These are phyloP conservation scores for Tolypocladium tropicale DNA, from an alignment of 2,329 filamentous ascomycete species.

Conservation along the genomic window DNA sequence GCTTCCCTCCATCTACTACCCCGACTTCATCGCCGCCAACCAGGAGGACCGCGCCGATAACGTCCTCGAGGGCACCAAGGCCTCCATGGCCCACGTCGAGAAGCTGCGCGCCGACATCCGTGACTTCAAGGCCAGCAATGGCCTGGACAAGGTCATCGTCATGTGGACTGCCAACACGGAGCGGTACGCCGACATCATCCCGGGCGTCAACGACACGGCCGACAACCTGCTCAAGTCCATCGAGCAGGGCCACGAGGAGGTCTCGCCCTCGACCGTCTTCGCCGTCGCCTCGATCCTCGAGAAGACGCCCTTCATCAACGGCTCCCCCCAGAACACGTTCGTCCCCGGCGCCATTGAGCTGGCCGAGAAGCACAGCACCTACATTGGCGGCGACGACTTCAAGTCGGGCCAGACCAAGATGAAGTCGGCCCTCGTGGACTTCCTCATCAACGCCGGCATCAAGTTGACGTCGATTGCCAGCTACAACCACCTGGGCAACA, in stretches of 20 bases:
- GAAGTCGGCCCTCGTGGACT: conserved; percentile 98
- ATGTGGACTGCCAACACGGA: conserved; percentile 99
- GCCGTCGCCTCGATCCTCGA: conserved; percentile 92
- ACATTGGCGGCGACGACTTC: conserved; percentile 98
- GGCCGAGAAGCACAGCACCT: conserved; percentile 75
- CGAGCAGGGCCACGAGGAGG: conserved; percentile 74
- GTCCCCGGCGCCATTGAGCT: conserved; percentile 86
- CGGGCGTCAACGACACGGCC: conserved; percentile 91
- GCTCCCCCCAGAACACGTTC: conserved; percentile 97
- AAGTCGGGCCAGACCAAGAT: conserved; percentile 99
- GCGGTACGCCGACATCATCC: conserved; percentile 80
- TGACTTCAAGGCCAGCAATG: conserved; percentile 79
- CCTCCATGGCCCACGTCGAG: conserved; percentile 80
- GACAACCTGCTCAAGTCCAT: conserved; percentile 88
- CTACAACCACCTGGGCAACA: conserved; percentile 99
- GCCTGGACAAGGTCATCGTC: conserved; percentile 89
- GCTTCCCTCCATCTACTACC: conserved; percentile 94
- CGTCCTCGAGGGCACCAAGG: conserved; percentile 71
- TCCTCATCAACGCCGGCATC: conserved; percentile 96
- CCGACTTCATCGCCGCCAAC: conserved; percentile 98
- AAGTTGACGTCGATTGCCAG: conserved; percentile 96
- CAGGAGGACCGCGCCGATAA: conserved; percentile 96
- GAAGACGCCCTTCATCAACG: conserved; percentile 91
- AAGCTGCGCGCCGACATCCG: conserved; percentile 88
- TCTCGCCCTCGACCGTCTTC: conserved; percentile 94